Evolutionary conservation across 345 rosid genomes (phyloP), one percentile per base, ranked within the genome.

Genomic region (Dimocarpus longan): DNA sequence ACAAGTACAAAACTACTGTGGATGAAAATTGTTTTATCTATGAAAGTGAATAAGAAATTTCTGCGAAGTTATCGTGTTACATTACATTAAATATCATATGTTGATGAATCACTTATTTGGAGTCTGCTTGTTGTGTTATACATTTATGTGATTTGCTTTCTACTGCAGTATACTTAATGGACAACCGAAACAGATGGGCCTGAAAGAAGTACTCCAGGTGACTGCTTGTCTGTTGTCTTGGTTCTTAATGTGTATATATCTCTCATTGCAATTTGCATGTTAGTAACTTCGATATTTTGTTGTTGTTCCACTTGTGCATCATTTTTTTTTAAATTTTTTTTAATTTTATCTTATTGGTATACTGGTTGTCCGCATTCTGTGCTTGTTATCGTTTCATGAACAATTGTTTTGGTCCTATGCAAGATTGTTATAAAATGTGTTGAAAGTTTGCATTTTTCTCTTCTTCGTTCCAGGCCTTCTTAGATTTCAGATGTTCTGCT

Each of bases 121-220:
- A 46, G n/a, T 12, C 8, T 28, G 19, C 44, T 37, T 3, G 37
- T 66, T 66, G 46, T 13, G 15, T 66, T 18, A 28, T 11, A 28
- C 10, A 1, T 66, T 39, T 66, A 66, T 65, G 24, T 79, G 24
- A 62, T 71, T 81, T 79, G 64, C 62, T 80, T 87, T 80, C 6
- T 77, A 24, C 67, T 37, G 37, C 90, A 95, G 99, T 69, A 93
- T 95, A 86, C 85, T 90, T 62, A 76, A 91, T 84, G 98, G 97
- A 80, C 96, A 93, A 62, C 99, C 99, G 8, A 95, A 89, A 86
- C 97, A 68, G 82, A 93, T 93, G 97, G 97, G 99, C 43, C 80
- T 95, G 71, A 91, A 90, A 85, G 98, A 93, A 65, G 46, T 95
- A 80, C 97, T 95, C 84, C 93, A 95, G 97, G 99, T 93, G 82